Percentiles rank a stretch among this genome's conserved stretches.
phyloP scores from a whole-genome alignment of 495 filamentous ascomycete species.

The Aspergillus indologenus region DNA sequence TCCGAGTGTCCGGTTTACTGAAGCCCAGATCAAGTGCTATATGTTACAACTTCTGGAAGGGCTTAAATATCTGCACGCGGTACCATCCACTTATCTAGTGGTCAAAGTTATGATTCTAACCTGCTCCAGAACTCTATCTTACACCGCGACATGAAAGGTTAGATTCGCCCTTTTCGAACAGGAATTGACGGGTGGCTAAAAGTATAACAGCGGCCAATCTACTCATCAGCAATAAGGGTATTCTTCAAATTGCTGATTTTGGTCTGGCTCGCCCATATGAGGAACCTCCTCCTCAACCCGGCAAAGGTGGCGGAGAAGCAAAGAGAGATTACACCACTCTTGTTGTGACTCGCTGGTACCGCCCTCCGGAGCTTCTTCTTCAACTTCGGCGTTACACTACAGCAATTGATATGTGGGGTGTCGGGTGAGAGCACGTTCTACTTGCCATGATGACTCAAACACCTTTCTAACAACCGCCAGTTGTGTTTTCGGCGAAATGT shows the following conservation, averaged over 20 bases:
- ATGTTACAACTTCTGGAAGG: slow-evolving; percentile 92
- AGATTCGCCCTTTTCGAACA: slow-evolving; percentile 7
- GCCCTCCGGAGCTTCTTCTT: slow-evolving; percentile 89
- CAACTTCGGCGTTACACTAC: slow-evolving; percentile 86
- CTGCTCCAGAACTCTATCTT: slow-evolving; percentile 66
- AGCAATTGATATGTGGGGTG: slow-evolving; percentile 97
- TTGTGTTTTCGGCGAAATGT: slow-evolving; percentile 98
- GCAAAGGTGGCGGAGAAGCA: slow-evolving; percentile 80
- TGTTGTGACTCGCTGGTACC: slow-evolving; percentile 96
- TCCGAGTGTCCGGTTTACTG: slow-evolving; percentile 77
- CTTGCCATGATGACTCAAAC: not conserved
- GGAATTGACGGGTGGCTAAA: slow-evolving; percentile 24
- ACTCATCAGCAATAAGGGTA: slow-evolving; percentile 89
- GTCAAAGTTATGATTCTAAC: slow-evolving; percentile 13
- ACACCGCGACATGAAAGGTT: slow-evolving; percentile 93
- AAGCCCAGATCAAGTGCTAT: slow-evolving; percentile 96
- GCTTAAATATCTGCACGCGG: slow-evolving; percentile 81
- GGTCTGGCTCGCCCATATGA: slow-evolving; percentile 92
- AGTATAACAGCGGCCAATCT: slow-evolving; percentile 76
- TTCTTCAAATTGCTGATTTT: slow-evolving; percentile 97
- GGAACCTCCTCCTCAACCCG: slow-evolving; percentile 73
- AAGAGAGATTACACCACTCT: slow-evolving; percentile 88
- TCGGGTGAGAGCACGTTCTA: slow-evolving; percentile 62
- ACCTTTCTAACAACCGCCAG: slow-evolving; percentile 39
- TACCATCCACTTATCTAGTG: slow-evolving; percentile 25